Evolutionary conservation across 345 rosid genomes (phyloP), one percentile per base, ranked within the genome.

Genomic region (Aegle marmelos): DNA sequence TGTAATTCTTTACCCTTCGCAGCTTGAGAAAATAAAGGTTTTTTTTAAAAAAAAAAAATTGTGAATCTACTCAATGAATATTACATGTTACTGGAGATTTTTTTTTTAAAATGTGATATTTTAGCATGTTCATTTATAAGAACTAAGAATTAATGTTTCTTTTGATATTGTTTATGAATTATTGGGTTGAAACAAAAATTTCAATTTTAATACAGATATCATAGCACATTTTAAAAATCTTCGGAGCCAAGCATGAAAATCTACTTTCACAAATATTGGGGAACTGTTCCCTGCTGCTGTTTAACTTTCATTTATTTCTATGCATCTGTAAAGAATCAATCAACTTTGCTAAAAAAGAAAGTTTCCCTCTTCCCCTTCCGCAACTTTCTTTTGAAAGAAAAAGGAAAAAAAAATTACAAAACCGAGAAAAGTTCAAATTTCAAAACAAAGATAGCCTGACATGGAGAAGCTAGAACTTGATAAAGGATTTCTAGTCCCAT

Each of bases 11-110:
- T 76, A 9, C 39, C 7, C 17, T 3, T n/a, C n/a, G 50, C 53
- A 54, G 1, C 28, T 13, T 5, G 17, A 78, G 81, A 74, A 78
- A 63, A 63, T 63, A 71, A 60, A 63, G 25, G 64, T 24, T 72
- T 53, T 11, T 68, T 57, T n/a, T n/a, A 39, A 39, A 39, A 39
- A 0, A 10, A 2, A 11, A n/a, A n/a, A n/a, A n/a, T n/a, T 41
- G 50, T 41, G 50, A 10, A 11, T 0, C 50, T 11, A 41, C 50
- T 41, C 50, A 11, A 41, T 41, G 1, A 41, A 10, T 11, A 45
- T 45, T 45, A 11, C 50, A 45, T 3, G 16, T 45, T 3, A 11
- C 50, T 45, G 50, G 50, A 45, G 50, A 41, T 6, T 0, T 34
- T 34, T 34, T 36, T 36, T 33, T 33, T 6, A 39, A n/a, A n/a